A percentile compares a stretch with the other conserved stretches of the same genome.
phyloP scores from a whole-genome alignment of 2,329 filamentous ascomycete species.

The Dichotomopilus funicola region DNA sequence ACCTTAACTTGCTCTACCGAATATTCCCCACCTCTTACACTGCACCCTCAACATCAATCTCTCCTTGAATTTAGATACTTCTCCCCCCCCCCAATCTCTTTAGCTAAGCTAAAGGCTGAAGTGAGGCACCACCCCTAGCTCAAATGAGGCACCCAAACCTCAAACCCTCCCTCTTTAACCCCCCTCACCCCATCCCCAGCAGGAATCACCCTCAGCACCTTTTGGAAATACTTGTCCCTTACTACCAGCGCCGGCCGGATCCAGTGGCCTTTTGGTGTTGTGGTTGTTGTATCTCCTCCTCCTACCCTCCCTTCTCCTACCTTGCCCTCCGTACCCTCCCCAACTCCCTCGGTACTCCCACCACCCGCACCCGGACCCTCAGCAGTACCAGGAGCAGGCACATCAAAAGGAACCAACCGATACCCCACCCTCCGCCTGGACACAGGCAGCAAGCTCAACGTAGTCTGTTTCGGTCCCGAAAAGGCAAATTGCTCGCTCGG shows the following conservation, averaged over 20 bases:
- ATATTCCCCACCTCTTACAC: neutral
- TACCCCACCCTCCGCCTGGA: conserved; percentile 70
- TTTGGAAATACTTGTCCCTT: conserved; percentile 88
- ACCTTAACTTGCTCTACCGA: no score
- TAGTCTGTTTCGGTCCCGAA: conserved; percentile 75
- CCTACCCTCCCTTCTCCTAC: conserved; percentile 31
- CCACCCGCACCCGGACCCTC: neutral
- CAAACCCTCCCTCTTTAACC: conserved; percentile 58
- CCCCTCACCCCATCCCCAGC: conserved; percentile 64
- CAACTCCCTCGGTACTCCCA: neutral
- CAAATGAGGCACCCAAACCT: conserved; percentile 51
- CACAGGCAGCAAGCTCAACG: conserved; percentile 74
- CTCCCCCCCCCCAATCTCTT: no score
- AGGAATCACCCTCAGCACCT: conserved; percentile 72
- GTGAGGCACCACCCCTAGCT: neutral
- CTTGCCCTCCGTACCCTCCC: conserved; percentile 53
- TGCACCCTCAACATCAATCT: no score
- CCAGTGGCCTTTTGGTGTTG: conserved; percentile 37
- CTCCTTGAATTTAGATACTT: no score
- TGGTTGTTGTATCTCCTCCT: conserved; percentile 49
- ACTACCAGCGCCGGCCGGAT: conserved; percentile 68
- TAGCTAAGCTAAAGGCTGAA: no score
- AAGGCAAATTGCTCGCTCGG: conserved; percentile 90
- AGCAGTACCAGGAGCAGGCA: conserved; percentile 31
- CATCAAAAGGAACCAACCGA: conserved; percentile 61